Conservation (phyloP, 2,329 filamentous ascomycete genomes). For the Sporothrix euskadiensis region DNA sequence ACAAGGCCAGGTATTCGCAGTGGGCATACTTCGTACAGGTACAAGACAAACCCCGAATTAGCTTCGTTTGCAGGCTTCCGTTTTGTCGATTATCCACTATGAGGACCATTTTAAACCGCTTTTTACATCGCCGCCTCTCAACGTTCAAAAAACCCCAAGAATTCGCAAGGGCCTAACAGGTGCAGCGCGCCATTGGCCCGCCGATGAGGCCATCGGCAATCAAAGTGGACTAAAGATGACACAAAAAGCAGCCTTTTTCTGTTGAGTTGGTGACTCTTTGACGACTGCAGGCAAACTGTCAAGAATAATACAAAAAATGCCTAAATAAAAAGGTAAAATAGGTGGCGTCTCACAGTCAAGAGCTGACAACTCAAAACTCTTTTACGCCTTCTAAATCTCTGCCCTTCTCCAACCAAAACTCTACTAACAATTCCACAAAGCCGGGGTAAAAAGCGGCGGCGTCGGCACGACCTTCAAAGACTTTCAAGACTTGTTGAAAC, state of each 20-base stretch:
- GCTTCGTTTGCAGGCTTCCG: constrained; percentile 7
- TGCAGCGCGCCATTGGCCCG: constrained; percentile 25
- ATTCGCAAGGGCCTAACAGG: not conserved
- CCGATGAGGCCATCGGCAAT: constrained; percentile 29
- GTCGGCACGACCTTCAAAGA: not conserved
- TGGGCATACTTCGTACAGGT: not conserved
- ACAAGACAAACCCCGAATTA: constrained; percentile 3
- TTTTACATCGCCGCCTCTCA: not conserved
- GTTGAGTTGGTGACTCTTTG: not conserved
- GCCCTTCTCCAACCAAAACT: not conserved
- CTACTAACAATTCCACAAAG: not conserved
- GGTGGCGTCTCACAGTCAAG: constrained; percentile 3
- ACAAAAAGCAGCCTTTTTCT: not conserved
- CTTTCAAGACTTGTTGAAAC: not conserved
- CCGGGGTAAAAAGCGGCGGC: constrained; percentile 19
- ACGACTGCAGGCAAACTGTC: not conserved
- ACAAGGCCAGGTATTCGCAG: too few species aligned
- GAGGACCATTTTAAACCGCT: not conserved
- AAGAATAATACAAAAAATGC: not conserved
- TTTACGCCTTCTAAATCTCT: not conserved
- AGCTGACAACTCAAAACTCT: not conserved
- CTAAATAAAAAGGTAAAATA: not conserved
- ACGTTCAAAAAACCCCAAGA: not conserved
- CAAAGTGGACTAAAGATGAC: constrained; percentile 20
- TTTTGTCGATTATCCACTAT: not conserved